Base-by-base conservation (phyloP, 768 basidiomycete genomes). In the Phanerodontia chrysosporium region DNA sequence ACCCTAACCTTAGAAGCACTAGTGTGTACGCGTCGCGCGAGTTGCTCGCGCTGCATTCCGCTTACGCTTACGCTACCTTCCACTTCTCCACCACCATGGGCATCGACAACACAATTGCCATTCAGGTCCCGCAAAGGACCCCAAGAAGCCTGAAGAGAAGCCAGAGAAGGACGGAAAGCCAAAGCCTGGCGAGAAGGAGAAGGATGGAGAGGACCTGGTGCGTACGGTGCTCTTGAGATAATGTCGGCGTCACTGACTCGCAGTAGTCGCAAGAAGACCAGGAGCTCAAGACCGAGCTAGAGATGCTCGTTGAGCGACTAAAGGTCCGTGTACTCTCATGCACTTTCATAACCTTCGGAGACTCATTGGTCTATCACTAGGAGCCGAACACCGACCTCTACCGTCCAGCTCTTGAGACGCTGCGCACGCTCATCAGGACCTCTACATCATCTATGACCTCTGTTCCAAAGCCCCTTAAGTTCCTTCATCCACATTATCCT, bases 361-460 rank as follows among this genome's bases (percentile, higher is more conserved):
- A 56, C 61, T 55, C 42, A 46, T 21, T 18, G 21, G 46, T 35
- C 68, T 48, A 61, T 55, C 64, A 61, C 28, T 66, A 98, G 96
- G 96, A 99, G 86, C 70, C 90, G 59, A 86, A 97, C 68, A 88
- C 85, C 0, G 79, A 83, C 30, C 80, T 98, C 30, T 93, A 98
- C 72, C 80, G 86, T 18, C 89, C 95, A 24, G 94, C 96, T 27
- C 80, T 99, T 14, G 96, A 99, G 76, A 93, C 93, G 3, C 81
- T 99, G 10, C 84, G 96, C 49, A 94, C 90, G 7, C 79, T 98
- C 45, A 98, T 98, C 68, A 82, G 93, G 68, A 98, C 96, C 6
- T 95, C 95, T 12, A 99, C 97, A 3, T 95, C 92, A 16, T 97
- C 95, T 6, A 98, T 99, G 96, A 99, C 97, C 12, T 95, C 94